Evolutionary conservation across 495 filamentous ascomycete genomes (phyloP).

Genomic region (Eremomyces bilateralis): DNA sequence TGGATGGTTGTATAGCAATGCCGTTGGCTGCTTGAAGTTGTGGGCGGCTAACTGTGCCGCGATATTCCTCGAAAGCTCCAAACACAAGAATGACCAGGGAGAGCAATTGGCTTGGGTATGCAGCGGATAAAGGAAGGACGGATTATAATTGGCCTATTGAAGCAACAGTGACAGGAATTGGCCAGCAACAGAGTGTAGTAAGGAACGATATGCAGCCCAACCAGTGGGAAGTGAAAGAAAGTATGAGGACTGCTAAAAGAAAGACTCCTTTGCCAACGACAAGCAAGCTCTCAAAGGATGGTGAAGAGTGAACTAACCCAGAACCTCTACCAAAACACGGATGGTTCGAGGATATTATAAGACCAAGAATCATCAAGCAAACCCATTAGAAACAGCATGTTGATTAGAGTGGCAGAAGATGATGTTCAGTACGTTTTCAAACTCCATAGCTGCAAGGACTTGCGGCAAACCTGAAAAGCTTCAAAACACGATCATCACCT

Average conservation of each 20-base stretch:
- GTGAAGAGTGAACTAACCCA: too few relatives aligned
- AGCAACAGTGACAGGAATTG: conserved; percentile 10
- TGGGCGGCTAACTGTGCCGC: too few relatives aligned
- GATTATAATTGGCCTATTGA: conserved; percentile 8
- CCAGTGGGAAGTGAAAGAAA: conserved; percentile 17
- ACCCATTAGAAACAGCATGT: too few relatives aligned
- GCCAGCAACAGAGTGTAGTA: conserved; percentile 18
- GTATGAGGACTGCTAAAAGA: conserved; percentile 16
- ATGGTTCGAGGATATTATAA: too few relatives aligned
- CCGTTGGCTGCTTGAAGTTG: too few relatives aligned
- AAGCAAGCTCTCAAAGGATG: conserved; percentile 2
- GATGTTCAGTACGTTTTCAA: conserved; percentile 13
- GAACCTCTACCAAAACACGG: too few relatives aligned
- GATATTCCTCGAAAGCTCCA: too few relatives aligned
- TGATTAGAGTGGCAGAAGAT: conserved; percentile 14
- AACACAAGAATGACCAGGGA: background rate
- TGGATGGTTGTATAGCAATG: conserved; percentile 3
- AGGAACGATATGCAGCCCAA: conserved; percentile 18
- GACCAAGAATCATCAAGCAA: too few relatives aligned
- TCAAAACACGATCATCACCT: conserved; percentile 3
- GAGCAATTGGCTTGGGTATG: conserved; percentile 5
- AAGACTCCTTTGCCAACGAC: conserved; percentile 5
- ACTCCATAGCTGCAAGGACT: conserved; percentile 9
- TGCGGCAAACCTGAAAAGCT: conserved; percentile 2
- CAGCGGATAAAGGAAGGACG: conserved; percentile 7